Base-by-base conservation (phyloP, 495 filamentous ascomycete genomes). In the Oidiodendron maius region DNA sequence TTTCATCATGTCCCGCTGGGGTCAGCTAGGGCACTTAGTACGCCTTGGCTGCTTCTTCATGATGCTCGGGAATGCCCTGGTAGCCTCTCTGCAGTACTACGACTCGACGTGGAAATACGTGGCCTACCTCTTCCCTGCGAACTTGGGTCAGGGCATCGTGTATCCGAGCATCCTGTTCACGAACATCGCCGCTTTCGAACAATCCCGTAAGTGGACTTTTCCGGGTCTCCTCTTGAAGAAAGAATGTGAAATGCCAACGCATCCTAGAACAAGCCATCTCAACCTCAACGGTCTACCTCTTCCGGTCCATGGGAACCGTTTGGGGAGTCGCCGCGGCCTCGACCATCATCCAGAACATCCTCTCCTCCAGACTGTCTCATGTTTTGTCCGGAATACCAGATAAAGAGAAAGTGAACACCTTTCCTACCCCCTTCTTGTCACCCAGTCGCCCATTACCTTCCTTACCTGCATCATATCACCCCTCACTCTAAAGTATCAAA, bases 261-360 rank as follows among this genome's bases (percentile, higher is more conserved):
- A n/a, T n/a, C n/a, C 3, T 49, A 82, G 81, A 83, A 45, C 79
- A 84, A 47, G 80, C 80, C 10, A 79, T 84, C 9, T 80, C 77
- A 0, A 71, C 81, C 1, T 83, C 81, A 6, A 82, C 75, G 2
- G 72, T 78, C 6, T 82, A 83, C 54, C 70, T 84, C 26, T 74
- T 82, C 41, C 77, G 80, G 26, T 82, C 78, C 3, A 67, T 83
- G 6, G 81, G 80, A 9, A 77, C 71, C 0, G 81, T 84, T 22
- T 83, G 77, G 67, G 81, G 80, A 11, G 80, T 83, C 1, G 78
- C 81, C 1, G 66, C 82, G 13, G 80, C 78, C 0, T 81, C 78
- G 8, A 71, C 78, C 0, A 80, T 83, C 28, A 69, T 82, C 22
- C 81, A 83, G 65, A 83, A 81, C 44, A 76, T 78, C 58, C 69